phyloP scores from a whole-genome alignment of 345 rosid genomes.

The Crucihimalaya himalaica region DNA sequence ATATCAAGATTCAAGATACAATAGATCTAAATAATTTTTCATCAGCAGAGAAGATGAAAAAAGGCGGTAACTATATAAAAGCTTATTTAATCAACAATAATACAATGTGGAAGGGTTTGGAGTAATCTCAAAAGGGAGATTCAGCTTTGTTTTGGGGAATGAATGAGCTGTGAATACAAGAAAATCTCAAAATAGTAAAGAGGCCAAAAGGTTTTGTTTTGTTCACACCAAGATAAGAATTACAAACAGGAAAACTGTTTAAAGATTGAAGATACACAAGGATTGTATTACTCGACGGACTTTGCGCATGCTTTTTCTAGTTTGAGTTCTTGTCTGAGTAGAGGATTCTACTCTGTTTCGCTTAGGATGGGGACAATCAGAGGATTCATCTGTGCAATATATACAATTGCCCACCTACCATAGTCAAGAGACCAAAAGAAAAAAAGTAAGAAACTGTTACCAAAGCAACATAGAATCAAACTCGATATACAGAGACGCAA shows the following conservation, averaged over 20 bases:
- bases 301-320: conserved; percentile 32
- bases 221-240: conserved; percentile 33
- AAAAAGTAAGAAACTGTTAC: conserved; percentile 7
- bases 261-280: conserved; percentile 38
- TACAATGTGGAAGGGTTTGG: conserved; percentile 29
- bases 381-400: conserved; percentile 96
- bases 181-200: conserved; percentile 24
- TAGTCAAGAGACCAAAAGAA: conserved; percentile 14
- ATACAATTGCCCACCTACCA: conserved; percentile 97
- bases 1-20: not conserved
- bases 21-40: not conserved
- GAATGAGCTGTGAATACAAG: conserved; percentile 31
- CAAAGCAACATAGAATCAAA: conserved; percentile 11
- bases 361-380: conserved; percentile 89
- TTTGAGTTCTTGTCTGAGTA: conserved; percentile 24
- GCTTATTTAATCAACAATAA: conserved; percentile 40
- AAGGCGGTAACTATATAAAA: not conserved
- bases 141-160: conserved; percentile 17
- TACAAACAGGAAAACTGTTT: conserved; percentile 41
- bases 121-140: conserved; percentile 23
- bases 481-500: not conserved
- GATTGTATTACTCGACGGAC: conserved; percentile 24
- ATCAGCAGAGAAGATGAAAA: not conserved
- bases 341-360: conserved; percentile 66
- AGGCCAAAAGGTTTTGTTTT: conserved; percentile 20